Base-by-base conservation (phyloP, 345 rosid species). In the Barbarea vulgaris region DNA sequence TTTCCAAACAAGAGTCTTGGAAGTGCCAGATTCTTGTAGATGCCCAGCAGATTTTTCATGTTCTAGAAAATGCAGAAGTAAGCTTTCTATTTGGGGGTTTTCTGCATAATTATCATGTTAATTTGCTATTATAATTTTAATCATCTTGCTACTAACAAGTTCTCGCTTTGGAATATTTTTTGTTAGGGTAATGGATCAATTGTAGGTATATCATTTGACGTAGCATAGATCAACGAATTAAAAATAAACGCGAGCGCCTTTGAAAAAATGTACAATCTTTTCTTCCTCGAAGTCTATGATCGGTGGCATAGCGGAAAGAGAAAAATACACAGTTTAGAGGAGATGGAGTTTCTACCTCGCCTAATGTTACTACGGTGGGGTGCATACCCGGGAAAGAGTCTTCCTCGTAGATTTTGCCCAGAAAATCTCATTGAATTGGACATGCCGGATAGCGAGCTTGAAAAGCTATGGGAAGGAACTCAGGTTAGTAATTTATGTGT, bases 131-230 rank as follows among this genome's bases (percentile, higher is more conserved):
- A n/a, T n/a, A n/a, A n/a, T n/a, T n/a, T n/a, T n/a, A n/a, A n/a
- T n/a, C n/a, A n/a, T n/a, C n/a, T n/a, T n/a, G n/a, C n/a, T n/a
- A n/a, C n/a, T n/a, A n/a, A n/a, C n/a, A n/a, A n/a, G n/a, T n/a
- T n/a, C n/a, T n/a, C n/a, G n/a, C n/a, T n/a, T n/a, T n/a, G n/a
- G n/a, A n/a, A n/a, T n/a, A n/a, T n/a, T n/a, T n/a, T n/a, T n/a
- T n/a, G n/a, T n/a, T n/a, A n/a, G n/a, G n/a, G n/a, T 4, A 56
- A 50, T 9, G 10, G 64, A 73, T 15, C 41, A 6, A 11, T 51
- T 2, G 9, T 39, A 19, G 81, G 76, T 5, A 15, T 78, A 39
- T 36, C 51, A 8, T 11, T 81, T 1, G 42, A 78, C 15, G 2
- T 34, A 21, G 47, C 74, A 1, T 24, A 21, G 10, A 12, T 19